A percentile compares a stretch with the other conserved stretches of the same genome.
These are phyloP conservation scores for Saccharomycopsis sp. DNA, from an alignment of 805 yeast genomes.

Conservation along the genomic window DNA sequence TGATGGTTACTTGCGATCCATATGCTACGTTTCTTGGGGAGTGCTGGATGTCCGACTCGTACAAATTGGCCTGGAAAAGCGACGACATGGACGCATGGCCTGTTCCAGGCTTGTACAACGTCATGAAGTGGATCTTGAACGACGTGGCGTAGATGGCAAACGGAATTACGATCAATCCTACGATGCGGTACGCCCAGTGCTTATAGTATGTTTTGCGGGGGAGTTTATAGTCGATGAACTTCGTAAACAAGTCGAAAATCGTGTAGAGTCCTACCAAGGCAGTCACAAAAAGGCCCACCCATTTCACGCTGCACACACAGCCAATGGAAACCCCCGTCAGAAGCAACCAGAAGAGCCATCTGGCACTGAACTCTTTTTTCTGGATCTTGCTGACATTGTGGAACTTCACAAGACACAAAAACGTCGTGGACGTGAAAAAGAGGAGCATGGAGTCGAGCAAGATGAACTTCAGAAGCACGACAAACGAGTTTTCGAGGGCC, in stretches of 20 bases:
- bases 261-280: conserved; percentile 53
- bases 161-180: conserved; percentile 67
- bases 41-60: conserved; percentile 53
- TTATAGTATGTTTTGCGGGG: conserved; percentile 33
- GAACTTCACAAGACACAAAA: conserved; percentile 49
- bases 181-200: conserved; percentile 71
- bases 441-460: conserved; percentile 69
- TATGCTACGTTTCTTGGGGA: conserved; percentile 63
- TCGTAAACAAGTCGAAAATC: conserved; percentile 40
- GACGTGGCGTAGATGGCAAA: conserved; percentile 56
- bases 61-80: conserved; percentile 79
- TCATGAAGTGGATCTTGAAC: conserved; percentile 75
- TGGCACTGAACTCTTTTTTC: conserved; percentile 34
- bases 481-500: conserved; percentile 59
- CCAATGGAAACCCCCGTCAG: conserved; percentile 66
- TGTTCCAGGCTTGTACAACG: conserved; percentile 76
- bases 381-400: conserved; percentile 29
- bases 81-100: conserved; percentile 92
- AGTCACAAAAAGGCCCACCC: conserved; percentile 76
- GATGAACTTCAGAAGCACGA: conserved; percentile 68
- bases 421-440: conserved; percentile 68
- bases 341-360: conserved; percentile 49
- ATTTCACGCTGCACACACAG: conserved; percentile 76
- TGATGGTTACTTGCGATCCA: conserved; percentile 57
- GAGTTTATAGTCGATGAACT: conserved; percentile 22